Evolutionary conservation across 2,329 filamentous ascomycete species (phyloP).

Genomic region (Aspergillus sp.): DNA sequence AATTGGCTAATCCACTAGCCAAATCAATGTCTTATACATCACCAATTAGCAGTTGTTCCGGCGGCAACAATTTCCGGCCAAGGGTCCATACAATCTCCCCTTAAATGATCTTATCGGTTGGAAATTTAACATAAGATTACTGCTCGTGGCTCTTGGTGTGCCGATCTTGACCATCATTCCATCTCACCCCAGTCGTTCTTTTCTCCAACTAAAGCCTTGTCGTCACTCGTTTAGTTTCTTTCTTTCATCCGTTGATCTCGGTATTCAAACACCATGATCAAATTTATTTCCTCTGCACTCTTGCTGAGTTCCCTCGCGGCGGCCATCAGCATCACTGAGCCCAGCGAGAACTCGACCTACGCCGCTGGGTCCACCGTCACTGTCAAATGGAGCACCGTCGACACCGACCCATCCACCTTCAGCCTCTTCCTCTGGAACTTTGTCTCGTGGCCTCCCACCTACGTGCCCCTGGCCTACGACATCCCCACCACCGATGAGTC

Average conservation of each 20-base stretch:
- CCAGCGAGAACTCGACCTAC: conserved; percentile 43
- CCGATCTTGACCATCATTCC: not conserved
- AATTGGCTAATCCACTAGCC: not conserved
- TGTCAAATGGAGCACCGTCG: conserved; percentile 46
- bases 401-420: conserved; percentile 47
- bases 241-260: not conserved
- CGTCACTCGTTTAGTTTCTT: not conserved
- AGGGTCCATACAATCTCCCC: not conserved
- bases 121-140: not conserved
- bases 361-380: conserved; percentile 39
- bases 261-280: no score
- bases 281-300: not conserved
- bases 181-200: not conserved
- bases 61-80: not conserved
- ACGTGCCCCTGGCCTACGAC: conserved; percentile 42
- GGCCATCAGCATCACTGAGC: conserved; percentile 33
- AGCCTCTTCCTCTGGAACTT: conserved; percentile 53
- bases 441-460: conserved; percentile 50
- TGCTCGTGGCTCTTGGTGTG: not conserved
- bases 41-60: not conserved
- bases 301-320: conserved; percentile 24
- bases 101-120: not conserved
- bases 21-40: not conserved
- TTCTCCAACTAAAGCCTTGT: not conserved
- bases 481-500: conserved; percentile 39